These are phyloP conservation scores for Rhizophagus clarus DNA, from an alignment of 192 early-diverging fungal species.

Conservation along the genomic window DNA sequence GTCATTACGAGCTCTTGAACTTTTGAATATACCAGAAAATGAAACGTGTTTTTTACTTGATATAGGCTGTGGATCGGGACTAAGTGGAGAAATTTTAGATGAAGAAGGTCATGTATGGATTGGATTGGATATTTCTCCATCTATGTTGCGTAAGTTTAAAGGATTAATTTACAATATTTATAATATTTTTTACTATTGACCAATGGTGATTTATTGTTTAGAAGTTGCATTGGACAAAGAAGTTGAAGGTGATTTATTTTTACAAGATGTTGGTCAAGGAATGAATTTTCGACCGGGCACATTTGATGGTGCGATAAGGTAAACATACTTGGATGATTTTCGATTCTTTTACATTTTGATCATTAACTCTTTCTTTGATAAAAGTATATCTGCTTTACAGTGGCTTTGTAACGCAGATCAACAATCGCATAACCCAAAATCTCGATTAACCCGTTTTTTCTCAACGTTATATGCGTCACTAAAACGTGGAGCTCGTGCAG, in stretches of 20 bases:
- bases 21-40: slow-evolving; percentile 81
- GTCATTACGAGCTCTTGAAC: slow-evolving; percentile 83
- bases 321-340: background rate
- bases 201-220: slow-evolving; percentile 23
- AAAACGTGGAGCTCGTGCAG: slow-evolving; percentile 83
- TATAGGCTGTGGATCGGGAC: slow-evolving; percentile 96
- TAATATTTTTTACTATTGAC: background rate
- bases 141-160: slow-evolving; percentile 75
- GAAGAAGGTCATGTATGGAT: slow-evolving; percentile 98
- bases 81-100: slow-evolving; percentile 92
- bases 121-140: slow-evolving; percentile 91
- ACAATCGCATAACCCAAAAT: slow-evolving; percentile 79
- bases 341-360: slow-evolving; percentile 1
- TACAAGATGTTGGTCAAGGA: slow-evolving; percentile 96
- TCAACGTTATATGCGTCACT: slow-evolving; percentile 89
- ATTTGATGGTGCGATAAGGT: slow-evolving; percentile 94
- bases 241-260: slow-evolving; percentile 91
- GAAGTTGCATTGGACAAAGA: slow-evolving; percentile 92
- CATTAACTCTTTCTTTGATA: slow-evolving; percentile 3
- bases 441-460: slow-evolving; percentile 88
- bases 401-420: slow-evolving; percentile 99
- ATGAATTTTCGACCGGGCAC: slow-evolving; percentile 92
- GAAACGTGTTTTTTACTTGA: slow-evolving; percentile 80
- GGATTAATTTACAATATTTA: background rate
- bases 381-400: slow-evolving; percentile 91